Percentiles rank a stretch among this genome's conserved stretches.
These are phyloP conservation scores for Cryptosporidium sp. DNA, from an alignment of 169 alveolate species.

Conservation along the genomic window DNA sequence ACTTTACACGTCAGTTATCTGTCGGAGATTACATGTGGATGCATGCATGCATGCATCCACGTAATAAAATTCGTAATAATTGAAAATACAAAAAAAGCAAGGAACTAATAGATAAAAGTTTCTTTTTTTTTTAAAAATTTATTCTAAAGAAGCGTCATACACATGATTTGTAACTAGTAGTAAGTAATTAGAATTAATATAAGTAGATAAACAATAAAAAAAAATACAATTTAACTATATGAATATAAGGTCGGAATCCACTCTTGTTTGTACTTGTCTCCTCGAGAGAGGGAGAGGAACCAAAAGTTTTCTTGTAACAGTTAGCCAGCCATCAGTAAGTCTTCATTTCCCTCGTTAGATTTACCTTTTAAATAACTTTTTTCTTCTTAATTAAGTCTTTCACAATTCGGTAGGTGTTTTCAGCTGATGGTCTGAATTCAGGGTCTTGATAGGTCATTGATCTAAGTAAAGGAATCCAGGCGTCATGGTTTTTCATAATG, in stretches of 20 bases:
- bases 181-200: neutral
- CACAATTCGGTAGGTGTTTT: constrained; percentile 64
- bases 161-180: neutral
- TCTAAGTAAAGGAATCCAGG: constrained; percentile 86
- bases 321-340: neutral
- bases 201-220: neutral
- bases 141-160: too few species aligned
- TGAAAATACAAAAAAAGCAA: neutral
- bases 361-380: neutral
- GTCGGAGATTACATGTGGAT: neutral
- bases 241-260: neutral
- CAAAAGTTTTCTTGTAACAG: neutral
- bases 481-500: constrained; percentile 80
- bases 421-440: constrained; percentile 88
- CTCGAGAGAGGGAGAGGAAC: neutral
- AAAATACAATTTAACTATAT: neutral
- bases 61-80: neutral
- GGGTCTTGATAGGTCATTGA: constrained; percentile 88
- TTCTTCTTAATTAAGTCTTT: constrained; percentile 62
- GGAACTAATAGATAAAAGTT: too few species aligned
- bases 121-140: too few species aligned
- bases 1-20: neutral
- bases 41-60: neutral
- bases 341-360: neutral
- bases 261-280: neutral